Evolutionary conservation across 495 filamentous ascomycete genomes (phyloP).

Genomic region (Hyaloscypha bicolor): DNA sequence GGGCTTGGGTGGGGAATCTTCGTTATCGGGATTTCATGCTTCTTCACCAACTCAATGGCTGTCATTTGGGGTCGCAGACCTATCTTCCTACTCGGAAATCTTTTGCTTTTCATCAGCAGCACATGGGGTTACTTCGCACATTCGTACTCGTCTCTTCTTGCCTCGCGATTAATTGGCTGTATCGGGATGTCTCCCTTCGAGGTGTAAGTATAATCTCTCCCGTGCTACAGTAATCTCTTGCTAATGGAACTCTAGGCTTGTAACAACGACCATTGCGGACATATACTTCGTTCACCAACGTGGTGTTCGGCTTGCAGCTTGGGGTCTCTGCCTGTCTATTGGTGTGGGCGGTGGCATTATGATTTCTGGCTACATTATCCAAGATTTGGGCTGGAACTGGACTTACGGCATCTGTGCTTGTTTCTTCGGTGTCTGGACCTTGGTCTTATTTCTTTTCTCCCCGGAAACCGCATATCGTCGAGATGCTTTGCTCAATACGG

Average conservation of each 20-base stretch:
- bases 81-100: constrained; percentile 72
- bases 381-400: constrained; percentile 16
- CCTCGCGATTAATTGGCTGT: constrained; percentile 6
- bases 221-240: not conserved
- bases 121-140: constrained; percentile 64
- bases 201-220: not conserved
- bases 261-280: constrained; percentile 76
- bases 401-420: constrained; percentile 8
- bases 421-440: constrained; percentile 55
- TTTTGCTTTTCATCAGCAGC: constrained; percentile 69
- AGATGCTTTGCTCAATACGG: constrained; percentile 61
- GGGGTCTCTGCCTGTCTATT: constrained; percentile 44
- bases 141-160: constrained; percentile 2
- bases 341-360: not conserved
- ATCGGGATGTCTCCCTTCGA: constrained; percentile 15
- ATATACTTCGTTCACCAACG: constrained; percentile 74
- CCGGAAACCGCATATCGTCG: constrained; percentile 82
- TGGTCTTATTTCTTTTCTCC: constrained; percentile 70
- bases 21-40: constrained; percentile 8
- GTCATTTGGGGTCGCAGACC: constrained; percentile 85
- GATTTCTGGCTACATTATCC: constrained; percentile 14
- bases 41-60: constrained; percentile 5
- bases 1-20: constrained; percentile 9
- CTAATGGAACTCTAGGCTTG: constrained; percentile 47
- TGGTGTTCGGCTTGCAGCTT: constrained; percentile 58